These are phyloP conservation scores for Macrolepiota albuminosa DNA, from an alignment of 768 basidiomycete genomes.

Conservation along the genomic window DNA sequence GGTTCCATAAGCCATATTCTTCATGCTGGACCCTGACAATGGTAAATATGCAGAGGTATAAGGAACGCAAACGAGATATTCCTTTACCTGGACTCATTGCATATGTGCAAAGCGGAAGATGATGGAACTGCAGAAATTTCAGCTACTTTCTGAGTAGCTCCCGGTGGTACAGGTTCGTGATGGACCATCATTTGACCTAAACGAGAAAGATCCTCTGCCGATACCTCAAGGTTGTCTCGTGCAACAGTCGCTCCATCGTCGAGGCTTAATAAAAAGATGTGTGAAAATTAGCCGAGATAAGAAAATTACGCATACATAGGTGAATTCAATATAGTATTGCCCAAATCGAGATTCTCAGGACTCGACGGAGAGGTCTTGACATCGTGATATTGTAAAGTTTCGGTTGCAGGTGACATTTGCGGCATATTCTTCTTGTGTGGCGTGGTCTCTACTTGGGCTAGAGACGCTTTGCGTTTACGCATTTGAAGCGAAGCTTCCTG, in stretches of 20 bases:
- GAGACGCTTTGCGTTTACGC: conserved; percentile 7
- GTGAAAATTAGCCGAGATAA: not conserved
- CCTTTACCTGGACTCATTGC: not conserved
- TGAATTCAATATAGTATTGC: not conserved
- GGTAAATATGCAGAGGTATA: not conserved
- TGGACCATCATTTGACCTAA: not conserved
- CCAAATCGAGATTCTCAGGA: not conserved
- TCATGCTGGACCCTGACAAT: not conserved
- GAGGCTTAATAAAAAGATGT: not conserved
- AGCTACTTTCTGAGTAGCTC: not conserved
- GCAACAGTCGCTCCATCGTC: not conserved
- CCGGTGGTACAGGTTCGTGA: not conserved
- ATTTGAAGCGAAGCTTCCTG: not conserved
- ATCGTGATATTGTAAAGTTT: not conserved
- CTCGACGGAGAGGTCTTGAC: not conserved
- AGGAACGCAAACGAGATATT: not conserved
- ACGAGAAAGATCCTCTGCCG: not conserved
- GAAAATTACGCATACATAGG: not conserved
- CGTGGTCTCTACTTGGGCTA: not conserved
- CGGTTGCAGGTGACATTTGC: not conserved
- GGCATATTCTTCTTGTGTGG: conserved; percentile 5
- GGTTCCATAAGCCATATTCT: not conserved
- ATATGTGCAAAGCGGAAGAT: not conserved
- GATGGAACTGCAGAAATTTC: not conserved
- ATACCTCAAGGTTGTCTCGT: not conserved